Base-by-base conservation (phyloP, 495 filamentous ascomycete species). In the Mycothermus thermophilus region DNA sequence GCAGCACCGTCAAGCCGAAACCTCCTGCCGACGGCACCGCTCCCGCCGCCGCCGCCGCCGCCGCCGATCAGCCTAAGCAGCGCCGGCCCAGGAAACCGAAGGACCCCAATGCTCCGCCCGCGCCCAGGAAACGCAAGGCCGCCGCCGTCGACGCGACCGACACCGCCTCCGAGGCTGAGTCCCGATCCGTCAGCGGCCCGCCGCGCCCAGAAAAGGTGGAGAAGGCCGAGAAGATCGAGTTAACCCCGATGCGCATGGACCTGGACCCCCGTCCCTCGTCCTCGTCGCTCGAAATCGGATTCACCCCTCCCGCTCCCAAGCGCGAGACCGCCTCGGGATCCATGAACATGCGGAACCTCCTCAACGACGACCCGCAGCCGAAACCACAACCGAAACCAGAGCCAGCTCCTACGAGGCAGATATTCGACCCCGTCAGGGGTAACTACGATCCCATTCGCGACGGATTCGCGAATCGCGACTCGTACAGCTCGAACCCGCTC, bases 341-440 rank as follows among this genome's bases (percentile, higher is more conserved):
- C n/a, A 67, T 68, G 61, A 57, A 58, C n/a, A 66, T 68, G 63
- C 59, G 57, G 19, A 66, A 42, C 29, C 58, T 68, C n/a, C 47
- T 67, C 5, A 68, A 66, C 40, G 57, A 58, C n/a, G 63, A 67
- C 7, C 59, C 60, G 1, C 55, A 57, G 31, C 59, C 60, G 5
- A 55, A 51, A 15, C 51, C 51, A 20, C 46, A 38, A 40, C 64
- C 52, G 14, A n/a, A n/a, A n/a, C n/a, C n/a, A n/a, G n/a, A n/a
- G n/a, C 35, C 46, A 5, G 58, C 67, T 3, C 66, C 78, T 1
- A 83, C 79, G 46, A 77, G 83, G 28, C 81, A 82, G 44, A 80
- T 79, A 43, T 94, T 84, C 49, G 86, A 94, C 56, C 86, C 86
- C 1, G 79, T 94, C 47, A 71, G 86, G 28, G 80, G 69, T 40